A percentile compares a stretch with the other conserved stretches of the same genome.
Evolutionary conservation across 164 flowering plant species (phyloP).

Genomic region (Aristolochia californica): DNA sequence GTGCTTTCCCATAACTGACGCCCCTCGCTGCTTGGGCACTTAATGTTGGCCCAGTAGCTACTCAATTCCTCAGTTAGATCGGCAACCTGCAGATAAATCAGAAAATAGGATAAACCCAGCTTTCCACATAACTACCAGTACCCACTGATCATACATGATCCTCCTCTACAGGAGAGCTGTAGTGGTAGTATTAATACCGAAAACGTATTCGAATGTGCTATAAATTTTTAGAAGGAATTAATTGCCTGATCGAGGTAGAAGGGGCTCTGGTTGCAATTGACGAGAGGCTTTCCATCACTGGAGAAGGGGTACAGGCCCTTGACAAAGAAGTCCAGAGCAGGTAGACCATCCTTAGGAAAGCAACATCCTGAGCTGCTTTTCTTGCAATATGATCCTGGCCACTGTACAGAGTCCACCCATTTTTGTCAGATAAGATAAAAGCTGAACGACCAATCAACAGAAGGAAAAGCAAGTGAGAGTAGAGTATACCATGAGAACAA

Average conservation of each 20-base stretch:
- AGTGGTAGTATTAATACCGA: too few relatives aligned
- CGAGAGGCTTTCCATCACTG: constrained; percentile 2
- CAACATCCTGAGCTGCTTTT: constrained; percentile 9
- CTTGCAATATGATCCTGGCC: constrained; percentile 12
- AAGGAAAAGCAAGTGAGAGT: too few relatives aligned
- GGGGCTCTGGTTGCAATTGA: constrained; percentile 3
- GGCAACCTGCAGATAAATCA: constrained; percentile 4
- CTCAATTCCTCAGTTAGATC: constrained; percentile 6
- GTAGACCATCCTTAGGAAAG: constrained; percentile 7
- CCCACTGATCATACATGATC: too few relatives aligned
- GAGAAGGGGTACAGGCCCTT: constrained; percentile 4
- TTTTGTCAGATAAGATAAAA: too few relatives aligned
- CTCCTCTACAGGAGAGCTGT: too few relatives aligned
- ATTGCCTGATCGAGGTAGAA: constrained; percentile 7
- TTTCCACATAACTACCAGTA: too few relatives aligned
- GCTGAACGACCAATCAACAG: too few relatives aligned
- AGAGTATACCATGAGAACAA: too few relatives aligned
- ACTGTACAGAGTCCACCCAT: too few relatives aligned
- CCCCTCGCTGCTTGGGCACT: constrained; percentile 12
- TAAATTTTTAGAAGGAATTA: too few relatives aligned
- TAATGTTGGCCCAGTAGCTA: constrained; percentile 10
- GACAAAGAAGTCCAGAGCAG: constrained; percentile 8
- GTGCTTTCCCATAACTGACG: constrained; percentile 4
- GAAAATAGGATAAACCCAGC: too few relatives aligned
- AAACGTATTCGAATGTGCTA: too few relatives aligned